Evolutionary conservation across 106 monocot species (phyloP).

Genomic region (Platanthera guangdongensis): DNA sequence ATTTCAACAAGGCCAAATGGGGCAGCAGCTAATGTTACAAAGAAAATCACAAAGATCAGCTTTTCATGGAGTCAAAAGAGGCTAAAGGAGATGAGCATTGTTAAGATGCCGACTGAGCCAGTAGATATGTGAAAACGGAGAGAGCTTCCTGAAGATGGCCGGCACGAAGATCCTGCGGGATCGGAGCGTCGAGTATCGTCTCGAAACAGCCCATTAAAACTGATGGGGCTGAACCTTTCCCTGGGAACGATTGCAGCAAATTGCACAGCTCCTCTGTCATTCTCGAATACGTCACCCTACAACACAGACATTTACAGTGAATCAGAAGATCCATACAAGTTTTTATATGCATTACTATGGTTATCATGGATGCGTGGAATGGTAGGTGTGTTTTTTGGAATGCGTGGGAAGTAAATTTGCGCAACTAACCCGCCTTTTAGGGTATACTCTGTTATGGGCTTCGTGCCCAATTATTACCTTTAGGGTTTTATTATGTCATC

Average conservation of each 20-base stretch:
- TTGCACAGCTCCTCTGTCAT: slow-evolving; percentile 75
- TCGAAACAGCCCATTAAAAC: slow-evolving; percentile 82
- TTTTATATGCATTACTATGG: background rate
- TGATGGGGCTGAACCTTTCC: slow-evolving; percentile 28
- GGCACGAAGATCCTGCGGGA: slow-evolving; percentile 57
- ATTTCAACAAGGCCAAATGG: background rate
- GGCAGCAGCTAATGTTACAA: background rate
- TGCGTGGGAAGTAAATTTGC: background rate
- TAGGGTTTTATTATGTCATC: too few relatives aligned
- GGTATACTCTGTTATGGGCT: too few relatives aligned
- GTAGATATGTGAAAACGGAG: slow-evolving; percentile 68
- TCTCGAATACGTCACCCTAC: slow-evolving; percentile 67
- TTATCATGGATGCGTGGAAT: background rate
- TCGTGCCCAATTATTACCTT: too few relatives aligned
- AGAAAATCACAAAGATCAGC: background rate
- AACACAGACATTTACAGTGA: background rate
- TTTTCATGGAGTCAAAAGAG: background rate
- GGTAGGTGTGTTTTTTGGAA: background rate
- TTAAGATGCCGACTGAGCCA: slow-evolving; percentile 29
- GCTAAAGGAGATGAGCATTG: background rate
- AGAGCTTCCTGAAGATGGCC: slow-evolving; percentile 70
- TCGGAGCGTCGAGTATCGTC: slow-evolving; percentile 69
- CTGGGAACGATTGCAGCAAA: slow-evolving; percentile 44
- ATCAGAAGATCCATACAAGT: background rate
- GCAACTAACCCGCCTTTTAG: too few relatives aligned